phyloP scores from a whole-genome alignment of 768 basidiomycete species.

The Heimioporus sp. region DNA sequence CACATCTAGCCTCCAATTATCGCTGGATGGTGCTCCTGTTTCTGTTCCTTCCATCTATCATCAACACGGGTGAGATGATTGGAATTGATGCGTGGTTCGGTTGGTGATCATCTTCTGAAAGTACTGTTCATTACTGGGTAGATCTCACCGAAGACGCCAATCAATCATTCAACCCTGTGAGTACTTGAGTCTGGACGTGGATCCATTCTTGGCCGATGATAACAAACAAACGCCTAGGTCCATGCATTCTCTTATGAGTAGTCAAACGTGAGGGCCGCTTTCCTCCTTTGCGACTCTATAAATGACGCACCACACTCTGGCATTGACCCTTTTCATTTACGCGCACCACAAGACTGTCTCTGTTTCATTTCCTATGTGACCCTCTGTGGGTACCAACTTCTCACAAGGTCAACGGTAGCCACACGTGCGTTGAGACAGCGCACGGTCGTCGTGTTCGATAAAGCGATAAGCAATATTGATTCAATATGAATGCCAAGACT shows the following conservation, averaged over 20 bases:
- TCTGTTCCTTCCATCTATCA: slow-evolving; percentile 30
- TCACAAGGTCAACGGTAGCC: too few species aligned
- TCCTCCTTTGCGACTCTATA: background rate
- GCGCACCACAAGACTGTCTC: slow-evolving; percentile 23
- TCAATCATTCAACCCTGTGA: slow-evolving; percentile 18
- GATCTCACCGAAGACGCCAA: slow-evolving; percentile 21
- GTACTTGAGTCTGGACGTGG: slow-evolving; percentile 15
- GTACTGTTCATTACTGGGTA: slow-evolving; percentile 23
- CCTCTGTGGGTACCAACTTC: too few species aligned
- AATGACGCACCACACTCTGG: slow-evolving; percentile 2
- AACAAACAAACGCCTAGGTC: slow-evolving; percentile 3
- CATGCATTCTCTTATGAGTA: slow-evolving; percentile 18
- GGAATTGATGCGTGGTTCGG: slow-evolving; percentile 14
- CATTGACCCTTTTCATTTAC: slow-evolving; percentile 32
- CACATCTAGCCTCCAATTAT: slow-evolving; percentile 32
- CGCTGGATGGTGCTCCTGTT: slow-evolving; percentile 31
- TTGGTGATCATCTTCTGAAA: slow-evolving; percentile 34
- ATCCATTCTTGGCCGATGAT: background rate
- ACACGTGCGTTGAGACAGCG: slow-evolving; percentile 27
- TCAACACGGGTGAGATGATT: slow-evolving; percentile 24
- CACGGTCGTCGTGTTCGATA: slow-evolving; percentile 75
- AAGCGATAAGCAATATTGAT: slow-evolving; percentile 84
- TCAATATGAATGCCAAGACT: slow-evolving; percentile 86
- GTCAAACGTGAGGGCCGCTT: slow-evolving; percentile 23
- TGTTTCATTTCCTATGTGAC: too few species aligned